phyloP scores from a whole-genome alignment of 495 filamentous ascomycete genomes.

The Penicilliopsis zonata region DNA sequence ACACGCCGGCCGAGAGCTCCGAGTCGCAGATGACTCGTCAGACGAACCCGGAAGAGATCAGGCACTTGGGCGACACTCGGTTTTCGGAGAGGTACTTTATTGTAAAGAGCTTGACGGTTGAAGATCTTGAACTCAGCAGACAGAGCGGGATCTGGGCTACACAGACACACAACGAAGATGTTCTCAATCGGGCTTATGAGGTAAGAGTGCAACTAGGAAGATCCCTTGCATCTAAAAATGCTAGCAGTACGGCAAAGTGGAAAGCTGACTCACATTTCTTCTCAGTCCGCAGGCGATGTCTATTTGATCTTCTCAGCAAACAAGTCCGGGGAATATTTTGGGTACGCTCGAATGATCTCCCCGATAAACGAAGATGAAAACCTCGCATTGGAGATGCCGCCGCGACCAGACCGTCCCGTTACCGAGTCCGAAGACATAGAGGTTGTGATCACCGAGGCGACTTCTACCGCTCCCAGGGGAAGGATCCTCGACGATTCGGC shows the following conservation, averaged over 20 bases:
- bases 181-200: constrained; percentile 74
- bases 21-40: constrained; percentile 4
- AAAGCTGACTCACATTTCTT: constrained; percentile 4
- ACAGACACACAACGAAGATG: constrained; percentile 81
- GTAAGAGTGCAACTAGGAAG: constrained; percentile 35
- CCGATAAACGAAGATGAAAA: constrained; percentile 65
- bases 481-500: constrained; percentile 89
- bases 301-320: constrained; percentile 96
- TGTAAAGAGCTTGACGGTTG: constrained; percentile 88
- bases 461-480: constrained; percentile 69
- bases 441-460: constrained; percentile 66
- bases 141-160: constrained; percentile 87
- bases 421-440: constrained; percentile 41
- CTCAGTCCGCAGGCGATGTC: constrained; percentile 70
- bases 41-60: constrained; percentile 9
- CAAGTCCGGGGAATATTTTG: constrained; percentile 96
- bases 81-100: constrained; percentile 70
- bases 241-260: too few relatives aligned
- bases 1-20: constrained; percentile 10
- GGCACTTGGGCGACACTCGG: constrained; percentile 16
- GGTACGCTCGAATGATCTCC: constrained; percentile 87
- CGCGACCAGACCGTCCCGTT: constrained; percentile 39
- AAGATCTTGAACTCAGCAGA: constrained; percentile 87
- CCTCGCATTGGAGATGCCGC: constrained; percentile 44
- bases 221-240: not conserved